Conservation (phyloP, 2,329 filamentous ascomycete genomes). For the Septoria petroselini region DNA sequence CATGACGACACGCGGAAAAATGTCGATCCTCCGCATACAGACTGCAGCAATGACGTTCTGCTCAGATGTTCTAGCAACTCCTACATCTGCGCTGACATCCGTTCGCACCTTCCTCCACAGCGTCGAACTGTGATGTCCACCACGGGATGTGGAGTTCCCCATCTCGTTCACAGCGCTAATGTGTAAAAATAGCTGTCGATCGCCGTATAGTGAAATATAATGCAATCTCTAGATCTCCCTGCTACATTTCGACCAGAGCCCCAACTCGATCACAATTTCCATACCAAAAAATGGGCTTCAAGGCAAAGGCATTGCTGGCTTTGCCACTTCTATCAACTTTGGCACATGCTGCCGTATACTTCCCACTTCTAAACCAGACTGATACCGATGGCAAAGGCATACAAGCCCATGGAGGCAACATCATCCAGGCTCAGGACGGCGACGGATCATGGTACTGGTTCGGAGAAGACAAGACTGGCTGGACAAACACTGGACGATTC, state of each 20-base stretch:
- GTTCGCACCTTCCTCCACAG: neutral
- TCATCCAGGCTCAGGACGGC: conserved; percentile 52
- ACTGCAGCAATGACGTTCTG: neutral
- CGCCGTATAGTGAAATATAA: neutral
- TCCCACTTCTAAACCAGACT: conserved; percentile 31
- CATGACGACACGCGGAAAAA: conserved; percentile 4
- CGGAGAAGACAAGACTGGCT: conserved; percentile 67
- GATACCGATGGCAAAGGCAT: conserved; percentile 51
- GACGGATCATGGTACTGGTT: conserved; percentile 63
- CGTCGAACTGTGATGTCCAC: conserved; percentile 8
- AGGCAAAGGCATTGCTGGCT: conserved; percentile 1
- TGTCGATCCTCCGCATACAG: conserved; percentile 5
- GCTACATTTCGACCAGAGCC: neutral
- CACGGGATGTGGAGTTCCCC: conserved; percentile 7
- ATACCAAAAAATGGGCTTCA: conserved; percentile 4
- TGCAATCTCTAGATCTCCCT: neutral
- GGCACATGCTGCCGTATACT: conserved; percentile 25
- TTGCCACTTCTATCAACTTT: conserved; percentile 9
- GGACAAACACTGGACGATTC: conserved; percentile 49
- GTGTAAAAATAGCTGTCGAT: neutral
- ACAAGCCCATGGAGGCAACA: conserved; percentile 64
- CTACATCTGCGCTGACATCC: neutral
- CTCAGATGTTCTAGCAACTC: too few relatives aligned
- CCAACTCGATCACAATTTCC: neutral
- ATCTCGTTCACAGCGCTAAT: neutral